Conservation (phyloP, 345 rosid genomes). For the Rhodamnia argentea region DNA sequence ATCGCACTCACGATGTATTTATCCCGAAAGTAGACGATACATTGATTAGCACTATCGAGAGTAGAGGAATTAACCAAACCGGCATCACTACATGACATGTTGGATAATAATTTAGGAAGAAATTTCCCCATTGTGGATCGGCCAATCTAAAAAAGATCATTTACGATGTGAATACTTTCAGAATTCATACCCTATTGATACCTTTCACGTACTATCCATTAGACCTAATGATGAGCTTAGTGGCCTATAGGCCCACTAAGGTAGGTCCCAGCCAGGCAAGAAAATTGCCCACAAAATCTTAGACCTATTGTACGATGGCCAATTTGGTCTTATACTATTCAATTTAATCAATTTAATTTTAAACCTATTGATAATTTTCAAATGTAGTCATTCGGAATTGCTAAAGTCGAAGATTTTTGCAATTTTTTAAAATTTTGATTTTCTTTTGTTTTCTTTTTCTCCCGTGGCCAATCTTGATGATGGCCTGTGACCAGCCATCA, state of each 20-base stretch:
- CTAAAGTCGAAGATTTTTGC: too few species aligned
- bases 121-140: not conserved
- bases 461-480: not conserved
- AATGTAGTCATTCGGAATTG: not conserved
- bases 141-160: not conserved
- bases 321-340: not conserved
- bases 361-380: not conserved
- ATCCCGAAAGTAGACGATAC: too few species aligned
- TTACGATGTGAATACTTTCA: not conserved
- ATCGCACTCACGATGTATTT: too few species aligned
- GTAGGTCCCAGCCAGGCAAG: not conserved
- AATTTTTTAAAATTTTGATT: not conserved
- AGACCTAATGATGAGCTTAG: not conserved
- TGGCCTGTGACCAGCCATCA: rapidly evolving
- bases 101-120: not conserved
- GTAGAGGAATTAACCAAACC: not conserved
- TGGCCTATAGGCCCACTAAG: not conserved
- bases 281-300: not conserved
- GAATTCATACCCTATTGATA: not conserved
- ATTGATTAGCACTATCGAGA: not conserved
- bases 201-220: not conserved
- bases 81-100: not conserved
- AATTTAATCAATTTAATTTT: not conserved
- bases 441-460: not conserved
- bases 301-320: not conserved